Percentiles rank a stretch among this genome's conserved stretches.
phyloP scores from a whole-genome alignment of 2,329 filamentous ascomycete species.

The Penicillium paneum region DNA sequence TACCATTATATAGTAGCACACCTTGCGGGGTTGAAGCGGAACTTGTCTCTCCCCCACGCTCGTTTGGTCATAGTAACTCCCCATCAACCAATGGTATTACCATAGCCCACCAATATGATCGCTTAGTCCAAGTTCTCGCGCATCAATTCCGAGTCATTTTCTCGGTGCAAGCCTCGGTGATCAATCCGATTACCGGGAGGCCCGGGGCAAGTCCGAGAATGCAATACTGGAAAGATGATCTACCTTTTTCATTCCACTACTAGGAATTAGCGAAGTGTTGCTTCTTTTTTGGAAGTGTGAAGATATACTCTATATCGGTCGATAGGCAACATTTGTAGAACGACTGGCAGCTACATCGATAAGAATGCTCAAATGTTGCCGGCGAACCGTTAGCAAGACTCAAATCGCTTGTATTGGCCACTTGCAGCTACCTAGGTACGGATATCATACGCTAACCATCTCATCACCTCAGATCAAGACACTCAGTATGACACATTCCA shows the following conservation, averaged over 20 bases:
- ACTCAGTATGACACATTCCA: conserved; percentile 19
- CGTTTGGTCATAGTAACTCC: not conserved
- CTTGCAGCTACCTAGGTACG: conserved; percentile 5
- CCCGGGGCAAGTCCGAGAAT: conserved; percentile 34
- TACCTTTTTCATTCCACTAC: not conserved
- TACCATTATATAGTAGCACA: conserved; percentile 11
- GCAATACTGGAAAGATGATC: not conserved
- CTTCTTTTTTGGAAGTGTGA: not conserved
- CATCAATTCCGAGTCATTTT: conserved; percentile 28
- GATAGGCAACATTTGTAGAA: not conserved
- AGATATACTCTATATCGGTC: not conserved
- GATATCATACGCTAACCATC: conserved; percentile 4
- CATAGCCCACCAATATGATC: not conserved
- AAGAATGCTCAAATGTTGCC: not conserved
- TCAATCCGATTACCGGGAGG: conserved; percentile 28
- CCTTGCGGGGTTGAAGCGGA: conserved; percentile 16
- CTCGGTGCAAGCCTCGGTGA: conserved; percentile 19
- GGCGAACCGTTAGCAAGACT: not conserved
- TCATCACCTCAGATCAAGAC: conserved; percentile 11
- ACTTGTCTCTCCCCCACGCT: conserved; percentile 16
- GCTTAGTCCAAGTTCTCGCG: conserved; percentile 12
- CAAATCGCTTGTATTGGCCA: conserved; percentile 6
- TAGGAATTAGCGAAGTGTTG: not conserved
- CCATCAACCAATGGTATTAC: conserved; percentile 8
- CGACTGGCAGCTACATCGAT: not conserved